Base-by-base conservation (phyloP, 208 protist species). In the Acanthamoeba castellanii region DNA sequence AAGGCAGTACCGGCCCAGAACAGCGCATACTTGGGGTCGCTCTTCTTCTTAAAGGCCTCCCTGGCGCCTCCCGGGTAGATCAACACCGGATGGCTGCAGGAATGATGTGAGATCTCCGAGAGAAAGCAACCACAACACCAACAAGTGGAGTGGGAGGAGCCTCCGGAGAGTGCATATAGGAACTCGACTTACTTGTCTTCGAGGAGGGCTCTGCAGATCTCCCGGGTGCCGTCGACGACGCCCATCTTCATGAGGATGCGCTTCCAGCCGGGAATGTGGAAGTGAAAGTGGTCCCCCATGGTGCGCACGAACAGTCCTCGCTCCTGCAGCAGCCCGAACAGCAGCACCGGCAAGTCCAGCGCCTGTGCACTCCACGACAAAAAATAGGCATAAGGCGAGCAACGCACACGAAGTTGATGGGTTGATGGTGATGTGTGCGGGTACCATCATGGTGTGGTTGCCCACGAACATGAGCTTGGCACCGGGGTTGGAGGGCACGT, bases 381-480 rank as follows among this genome's bases (percentile, higher is more conserved):
- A 5, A 8, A 37, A 22, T 37, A 5, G 25, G 5, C 42, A 47
- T 37, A 7, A 74, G 52, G 11, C 27, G 25, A 37, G 16, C 66
- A 30, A 32, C 2, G 70, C n/a, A 45, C 70, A 16, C 6, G 4
- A 2, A 18, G n/a, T 27, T 74, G 16, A 74, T n/a, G n/a, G 25
- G 13, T 74, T 32, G n/a, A 84, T 9, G 42, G 42, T 9, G 42
- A 2, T 3, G 42, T 11, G 42, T 13, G 30, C 61, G 22, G 2
- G 74, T 82, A 88, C 81, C 81, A 88, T n/a, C 81, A 88, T 66
- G 14, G 81, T 88, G 81, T 88, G 81, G 50, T 88, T 88, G 30
- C 81, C 81, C 20, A 88, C 81, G 47, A 88, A 88, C 81, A 88
- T 88, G 50, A 88, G 52, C 81, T 57, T 57, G 16, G 81, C 47